A percentile compares a stretch with the other conserved stretches of the same genome.
Evolutionary conservation across 371 early-diverging fungal species (phyloP).

Genomic region (Catenaria anguillulae): DNA sequence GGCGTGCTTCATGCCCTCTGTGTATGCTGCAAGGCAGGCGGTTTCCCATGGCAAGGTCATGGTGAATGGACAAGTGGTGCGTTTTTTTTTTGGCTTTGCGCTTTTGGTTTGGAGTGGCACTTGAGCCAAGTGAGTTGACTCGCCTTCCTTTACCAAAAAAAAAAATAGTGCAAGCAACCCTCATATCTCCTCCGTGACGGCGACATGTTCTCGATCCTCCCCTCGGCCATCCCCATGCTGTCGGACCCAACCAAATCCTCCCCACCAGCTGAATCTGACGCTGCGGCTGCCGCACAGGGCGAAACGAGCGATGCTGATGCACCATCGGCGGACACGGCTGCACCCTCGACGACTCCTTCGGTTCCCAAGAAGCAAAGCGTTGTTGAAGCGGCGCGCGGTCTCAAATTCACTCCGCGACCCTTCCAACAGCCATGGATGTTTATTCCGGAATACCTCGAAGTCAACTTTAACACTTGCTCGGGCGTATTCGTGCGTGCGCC

Average conservation of each 20-base stretch:
- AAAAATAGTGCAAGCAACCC: slow-evolving; percentile 39
- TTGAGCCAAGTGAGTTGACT: background rate
- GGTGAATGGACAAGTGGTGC: slow-evolving; percentile 78
- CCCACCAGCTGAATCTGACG: background rate
- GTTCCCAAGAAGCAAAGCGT: background rate
- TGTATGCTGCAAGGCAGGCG: slow-evolving; percentile 67
- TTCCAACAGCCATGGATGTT: slow-evolving; percentile 92
- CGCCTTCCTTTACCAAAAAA: no score
- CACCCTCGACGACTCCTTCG: background rate
- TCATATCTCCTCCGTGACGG: slow-evolving; percentile 71
- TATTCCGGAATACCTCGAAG: slow-evolving; percentile 89
- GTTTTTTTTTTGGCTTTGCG: background rate
- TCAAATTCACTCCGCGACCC: slow-evolving; percentile 53
- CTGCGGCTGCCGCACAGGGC: background rate
- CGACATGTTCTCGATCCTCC: slow-evolving; percentile 74
- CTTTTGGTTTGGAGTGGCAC: background rate
- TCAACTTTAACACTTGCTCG: slow-evolving; percentile 84
- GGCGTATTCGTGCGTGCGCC: slow-evolving; percentile 75
- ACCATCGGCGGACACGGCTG: background rate
- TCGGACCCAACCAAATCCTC: slow-evolving; percentile 17
- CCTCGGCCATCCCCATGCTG: slow-evolving; percentile 56
- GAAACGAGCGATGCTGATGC: background rate
- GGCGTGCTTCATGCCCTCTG: slow-evolving; percentile 69
- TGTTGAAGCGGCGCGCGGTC: slow-evolving; percentile 10
- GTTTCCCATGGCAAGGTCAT: slow-evolving; percentile 74